These are phyloP conservation scores for Tetradesmus lagerheimii DNA, from an alignment of 139 green algal species.

Conservation along the genomic window DNA sequence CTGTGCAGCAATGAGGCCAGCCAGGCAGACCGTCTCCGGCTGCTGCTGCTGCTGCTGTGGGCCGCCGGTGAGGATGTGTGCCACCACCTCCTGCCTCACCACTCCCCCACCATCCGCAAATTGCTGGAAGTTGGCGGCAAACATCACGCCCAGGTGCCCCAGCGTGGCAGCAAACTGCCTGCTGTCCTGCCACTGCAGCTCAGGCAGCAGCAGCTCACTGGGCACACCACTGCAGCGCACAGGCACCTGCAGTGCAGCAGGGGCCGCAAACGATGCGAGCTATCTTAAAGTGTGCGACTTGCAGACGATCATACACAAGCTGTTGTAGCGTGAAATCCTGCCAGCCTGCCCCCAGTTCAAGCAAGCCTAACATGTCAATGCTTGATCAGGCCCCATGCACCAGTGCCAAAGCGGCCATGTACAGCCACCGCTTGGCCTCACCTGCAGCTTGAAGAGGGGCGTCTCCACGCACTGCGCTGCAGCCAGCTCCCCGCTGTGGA, in stretches of 20 bases:
- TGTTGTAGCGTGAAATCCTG: too few relatives aligned
- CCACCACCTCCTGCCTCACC: not conserved
- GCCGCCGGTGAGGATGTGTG: not conserved
- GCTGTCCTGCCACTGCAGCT: not conserved
- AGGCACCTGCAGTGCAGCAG: constrained; percentile 40
- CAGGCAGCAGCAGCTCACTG: constrained; percentile 3
- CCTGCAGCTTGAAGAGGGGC: constrained; percentile 90
- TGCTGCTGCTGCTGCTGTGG: constrained; percentile 18
- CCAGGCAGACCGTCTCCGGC: not conserved
- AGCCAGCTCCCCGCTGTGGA: constrained; percentile 89
- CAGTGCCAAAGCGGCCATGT: not conserved
- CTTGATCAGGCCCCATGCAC: not conserved
- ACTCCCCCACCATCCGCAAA: not conserved
- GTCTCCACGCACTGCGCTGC: constrained; percentile 66
- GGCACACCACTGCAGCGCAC: constrained; percentile 13
- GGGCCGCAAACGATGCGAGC: too few relatives aligned
- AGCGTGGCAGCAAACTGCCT: not conserved
- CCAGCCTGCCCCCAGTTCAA: too few relatives aligned
- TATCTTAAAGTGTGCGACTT: too few relatives aligned
- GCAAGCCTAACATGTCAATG: not conserved
- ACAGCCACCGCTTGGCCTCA: constrained; percentile 46
- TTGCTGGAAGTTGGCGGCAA: constrained; percentile 17
- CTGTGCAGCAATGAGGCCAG: too few relatives aligned
- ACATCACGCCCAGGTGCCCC: not conserved
- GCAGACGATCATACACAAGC: too few relatives aligned